A percentile compares a stretch with the other conserved stretches of the same genome.
Evolutionary conservation across 2,329 filamentous ascomycete species (phyloP).

Genomic region (Capronia coronata): DNA sequence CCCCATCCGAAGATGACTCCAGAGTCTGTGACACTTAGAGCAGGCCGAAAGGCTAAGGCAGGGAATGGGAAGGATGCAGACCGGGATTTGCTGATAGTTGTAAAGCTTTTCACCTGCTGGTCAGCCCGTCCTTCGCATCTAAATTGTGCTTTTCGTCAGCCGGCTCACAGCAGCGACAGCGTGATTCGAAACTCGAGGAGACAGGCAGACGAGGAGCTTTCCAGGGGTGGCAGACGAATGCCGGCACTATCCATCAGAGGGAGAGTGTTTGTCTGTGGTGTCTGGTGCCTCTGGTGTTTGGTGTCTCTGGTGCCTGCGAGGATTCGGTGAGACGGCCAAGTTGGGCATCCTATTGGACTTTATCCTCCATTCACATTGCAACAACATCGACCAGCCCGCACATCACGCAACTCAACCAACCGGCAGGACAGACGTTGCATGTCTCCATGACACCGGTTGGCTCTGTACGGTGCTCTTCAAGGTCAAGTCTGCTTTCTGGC

Average conservation of each 20-base stretch:
- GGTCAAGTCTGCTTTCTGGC: not conserved
- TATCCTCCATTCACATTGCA: constrained; percentile 20
- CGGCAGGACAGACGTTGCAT: not conserved
- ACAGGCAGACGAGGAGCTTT: not conserved
- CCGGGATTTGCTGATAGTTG: not conserved
- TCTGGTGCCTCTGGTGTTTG: constrained; percentile 9
- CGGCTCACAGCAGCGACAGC: not conserved
- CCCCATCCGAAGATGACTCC: constrained; percentile 11
- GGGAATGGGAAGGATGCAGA: constrained; percentile 4
- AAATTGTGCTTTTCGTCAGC: not conserved
- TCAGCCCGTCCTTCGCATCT: not conserved
- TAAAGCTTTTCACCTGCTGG: not conserved
- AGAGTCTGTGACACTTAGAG: constrained; percentile 18
- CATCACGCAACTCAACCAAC: constrained; percentile 21
- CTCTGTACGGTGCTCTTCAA: not conserved
- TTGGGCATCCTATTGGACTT: constrained; percentile 21
- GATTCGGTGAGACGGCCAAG: not conserved
- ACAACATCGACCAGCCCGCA: constrained; percentile 11
- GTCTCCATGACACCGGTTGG: constrained; percentile 5
- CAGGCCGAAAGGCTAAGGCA: constrained; percentile 2
- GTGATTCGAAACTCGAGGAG: not conserved
- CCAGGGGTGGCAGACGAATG: constrained; percentile 4
- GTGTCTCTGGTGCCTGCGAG: constrained; percentile 2
- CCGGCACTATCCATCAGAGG: constrained; percentile 6
- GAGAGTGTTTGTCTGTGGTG: constrained; percentile 2